Percentiles rank a stretch among this genome's conserved stretches.
Evolutionary conservation across 2,329 filamentous ascomycete species (phyloP).

Genomic region (Thelonectria blattea): DNA sequence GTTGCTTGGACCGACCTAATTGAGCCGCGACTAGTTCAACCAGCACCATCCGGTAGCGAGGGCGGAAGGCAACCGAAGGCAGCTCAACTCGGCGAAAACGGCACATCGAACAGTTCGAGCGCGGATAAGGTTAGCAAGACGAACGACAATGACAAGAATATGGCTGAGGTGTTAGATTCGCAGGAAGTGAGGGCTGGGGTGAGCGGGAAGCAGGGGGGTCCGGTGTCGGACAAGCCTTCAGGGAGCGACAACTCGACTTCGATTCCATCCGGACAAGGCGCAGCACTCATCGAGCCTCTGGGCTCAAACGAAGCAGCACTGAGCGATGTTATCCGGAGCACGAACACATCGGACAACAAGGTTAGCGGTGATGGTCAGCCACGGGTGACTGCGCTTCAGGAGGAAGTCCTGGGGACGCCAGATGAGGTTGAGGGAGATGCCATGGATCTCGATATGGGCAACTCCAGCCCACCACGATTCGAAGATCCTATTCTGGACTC

Average conservation of each 20-base stretch:
- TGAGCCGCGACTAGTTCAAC: conserved; percentile 69
- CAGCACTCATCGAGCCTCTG: conserved; percentile 30
- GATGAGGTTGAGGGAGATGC: conserved; percentile 1
- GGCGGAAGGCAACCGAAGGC: conserved; percentile 28
- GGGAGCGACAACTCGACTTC: conserved; percentile 33
- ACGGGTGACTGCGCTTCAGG: conserved; percentile 13
- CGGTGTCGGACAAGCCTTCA: conserved; percentile 23
- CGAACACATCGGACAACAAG: conserved; percentile 26
- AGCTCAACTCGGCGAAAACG: conserved; percentile 30
- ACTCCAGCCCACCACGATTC: conserved; percentile 1
- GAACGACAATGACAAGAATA: conserved; percentile 28
- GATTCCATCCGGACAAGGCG: conserved; percentile 40
- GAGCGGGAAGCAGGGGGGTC: conserved; percentile 32
- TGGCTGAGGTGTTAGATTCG: conserved; percentile 38
- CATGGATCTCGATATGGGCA: conserved; percentile 21
- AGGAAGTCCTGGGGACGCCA: background rate
- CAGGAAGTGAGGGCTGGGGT: conserved; percentile 40
- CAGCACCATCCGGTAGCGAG: conserved; percentile 38
- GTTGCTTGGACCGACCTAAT: conserved; percentile 68
- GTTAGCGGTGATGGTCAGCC: conserved; percentile 31
- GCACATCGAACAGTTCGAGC: conserved; percentile 18
- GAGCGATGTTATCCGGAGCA: conserved; percentile 32
- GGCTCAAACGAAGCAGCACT: conserved; percentile 28
- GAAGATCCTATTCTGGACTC: conserved; percentile 22
- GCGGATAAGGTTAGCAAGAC: conserved; percentile 37